A percentile compares a stretch with the other conserved stretches of the same genome.
These are phyloP conservation scores for Fonsecaea multimorphosa DNA, from an alignment of 2,329 filamentous ascomycete genomes.

Conservation along the genomic window DNA sequence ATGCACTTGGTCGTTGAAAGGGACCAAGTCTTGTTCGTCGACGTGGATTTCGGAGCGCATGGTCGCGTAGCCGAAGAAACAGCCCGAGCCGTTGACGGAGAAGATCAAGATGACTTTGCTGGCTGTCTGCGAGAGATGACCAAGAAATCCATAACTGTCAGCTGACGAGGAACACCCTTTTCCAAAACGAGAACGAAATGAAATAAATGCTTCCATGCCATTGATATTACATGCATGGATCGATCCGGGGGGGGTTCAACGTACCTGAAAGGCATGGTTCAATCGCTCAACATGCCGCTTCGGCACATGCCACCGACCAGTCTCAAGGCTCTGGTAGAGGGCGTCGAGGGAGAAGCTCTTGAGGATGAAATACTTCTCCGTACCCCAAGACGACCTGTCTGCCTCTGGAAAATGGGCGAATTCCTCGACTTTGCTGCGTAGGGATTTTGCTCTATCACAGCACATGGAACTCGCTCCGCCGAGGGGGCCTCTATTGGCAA, in stretches of 20 bases:
- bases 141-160: not conserved
- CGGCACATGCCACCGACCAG: constrained; percentile 28
- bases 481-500: not conserved
- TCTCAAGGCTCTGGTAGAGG: constrained; percentile 29
- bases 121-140: constrained; percentile 18
- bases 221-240: not conserved
- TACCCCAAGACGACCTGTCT: constrained; percentile 22
- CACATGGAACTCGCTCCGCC: constrained; percentile 16
- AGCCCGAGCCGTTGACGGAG: constrained; percentile 31
- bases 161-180: not conserved
- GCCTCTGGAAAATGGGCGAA: constrained; percentile 28
- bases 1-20: constrained; percentile 16
- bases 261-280: constrained; percentile 32
- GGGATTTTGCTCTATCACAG: constrained; percentile 4
- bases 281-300: constrained; percentile 30
- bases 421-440: constrained; percentile 26
- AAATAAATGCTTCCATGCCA: not conserved
- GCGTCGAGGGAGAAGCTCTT: constrained; percentile 32
- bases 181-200: not conserved
- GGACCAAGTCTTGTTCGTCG: not conserved
- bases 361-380: constrained; percentile 32
- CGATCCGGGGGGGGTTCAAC: too few relatives aligned
- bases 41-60: constrained; percentile 31
- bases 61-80: constrained; percentile 28
- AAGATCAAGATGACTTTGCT: constrained; percentile 31